Conservation (phyloP, 164 flowering plant genomes). For the Annona squamosa region DNA sequence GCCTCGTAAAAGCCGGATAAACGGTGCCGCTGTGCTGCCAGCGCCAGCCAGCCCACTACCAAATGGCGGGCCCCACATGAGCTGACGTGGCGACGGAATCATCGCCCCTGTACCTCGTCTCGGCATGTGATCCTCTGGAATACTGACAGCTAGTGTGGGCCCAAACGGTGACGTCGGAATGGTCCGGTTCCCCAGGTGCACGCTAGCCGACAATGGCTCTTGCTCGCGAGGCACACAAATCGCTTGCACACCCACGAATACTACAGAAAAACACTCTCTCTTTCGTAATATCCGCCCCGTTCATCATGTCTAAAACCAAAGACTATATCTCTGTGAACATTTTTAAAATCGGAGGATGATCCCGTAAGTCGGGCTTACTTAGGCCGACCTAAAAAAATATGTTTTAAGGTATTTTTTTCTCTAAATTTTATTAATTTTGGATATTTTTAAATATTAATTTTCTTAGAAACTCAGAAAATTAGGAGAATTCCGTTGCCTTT, state of each 20-base stretch:
- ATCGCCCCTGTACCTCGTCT: slow-evolving; percentile 13
- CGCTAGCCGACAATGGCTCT: slow-evolving; percentile 9
- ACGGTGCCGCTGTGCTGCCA: no score
- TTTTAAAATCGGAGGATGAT: no score
- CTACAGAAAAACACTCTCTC: neutral
- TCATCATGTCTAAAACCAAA: neutral
- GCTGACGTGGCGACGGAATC: slow-evolving; percentile 5
- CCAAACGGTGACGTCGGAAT: slow-evolving; percentile 4
- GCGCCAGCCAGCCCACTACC: neutral
- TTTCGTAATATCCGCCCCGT: neutral
- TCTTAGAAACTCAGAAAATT: no score
- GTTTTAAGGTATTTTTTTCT: no score
- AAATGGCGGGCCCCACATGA: neutral
- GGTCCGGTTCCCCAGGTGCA: slow-evolving; percentile 15
- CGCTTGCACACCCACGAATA: neutral
- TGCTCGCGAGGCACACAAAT: neutral
- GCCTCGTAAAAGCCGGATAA: no score
- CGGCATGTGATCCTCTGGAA: slow-evolving; percentile 18
- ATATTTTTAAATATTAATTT: no score
- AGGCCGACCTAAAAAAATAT: no score
- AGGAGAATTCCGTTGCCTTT: no score
- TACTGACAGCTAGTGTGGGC: neutral
- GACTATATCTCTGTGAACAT: no score
- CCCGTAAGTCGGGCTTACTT: no score
- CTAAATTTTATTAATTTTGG: no score